Evolutionary conservation across 2,329 filamentous ascomycete species (phyloP), one percentile per base, ranked within the genome.

Genomic region (Fusarium pseudocircinatum): DNA sequence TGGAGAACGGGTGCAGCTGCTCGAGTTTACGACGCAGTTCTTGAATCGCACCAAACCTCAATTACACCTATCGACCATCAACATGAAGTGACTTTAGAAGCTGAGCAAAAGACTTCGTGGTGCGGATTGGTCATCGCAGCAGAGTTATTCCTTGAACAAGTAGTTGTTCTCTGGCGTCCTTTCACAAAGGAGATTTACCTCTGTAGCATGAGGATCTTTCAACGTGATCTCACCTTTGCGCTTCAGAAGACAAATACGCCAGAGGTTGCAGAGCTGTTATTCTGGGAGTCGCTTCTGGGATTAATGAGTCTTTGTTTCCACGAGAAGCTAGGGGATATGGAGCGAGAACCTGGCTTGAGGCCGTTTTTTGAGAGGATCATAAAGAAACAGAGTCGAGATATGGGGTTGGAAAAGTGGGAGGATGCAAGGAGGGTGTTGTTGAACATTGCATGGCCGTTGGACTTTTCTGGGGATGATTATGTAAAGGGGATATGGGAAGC

Each of bases 121-220:
- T 52, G 59, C 14, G 65, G 37, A 30, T 42, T 69, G 5, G 9
- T 58, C 7, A 22, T 69, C 0, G 32, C 43, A 8, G 15, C 30
- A 28, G 50, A 64, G 9, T 5, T 69, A 2, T 69, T 69, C 4
- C 22, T 63, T 5, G 65, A 69, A 9, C 58, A 69, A 9, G 39
- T 69, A 2, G 30, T 46, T 2, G 20, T 22, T 5, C 3, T 57
- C 0, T 69, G 65, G 58, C 24, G 34, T 0, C 67, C 67, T 3
- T 37, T 66, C 4, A 60, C 34, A 6, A 66, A 30, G 9, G 61
- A 53, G 7, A 46, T 60, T 12, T 67, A 60, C 15, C 64, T 67
- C 39, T 52, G 58, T 30, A 67, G 52, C 6, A 60, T 67, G 39
- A 43, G 20, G 20, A 40, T 67, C 16, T 36, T 67, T 14, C 64